Evolutionary conservation across 148 eudicot species (phyloP).

Genomic region (Dysphania ambrosioides): DNA sequence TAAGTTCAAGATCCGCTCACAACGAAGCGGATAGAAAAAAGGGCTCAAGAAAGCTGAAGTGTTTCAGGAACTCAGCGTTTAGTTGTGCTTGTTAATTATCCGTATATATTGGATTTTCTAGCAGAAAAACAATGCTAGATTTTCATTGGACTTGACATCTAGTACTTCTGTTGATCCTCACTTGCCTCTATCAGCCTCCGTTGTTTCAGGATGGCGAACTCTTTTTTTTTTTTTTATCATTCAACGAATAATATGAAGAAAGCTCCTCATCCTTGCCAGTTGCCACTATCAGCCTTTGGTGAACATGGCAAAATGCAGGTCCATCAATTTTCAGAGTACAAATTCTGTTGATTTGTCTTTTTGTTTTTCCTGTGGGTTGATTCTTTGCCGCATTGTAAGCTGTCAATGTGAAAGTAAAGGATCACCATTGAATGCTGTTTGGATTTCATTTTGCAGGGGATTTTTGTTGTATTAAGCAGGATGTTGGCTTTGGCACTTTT

Average conservation of each 20-base stretch:
- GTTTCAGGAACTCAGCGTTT: constrained; percentile 68
- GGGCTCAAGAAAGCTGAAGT: constrained; percentile 44
- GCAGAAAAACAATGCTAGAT: neutral
- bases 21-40: constrained; percentile 48
- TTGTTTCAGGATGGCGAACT: neutral
- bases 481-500: too few relatives aligned
- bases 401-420: neutral
- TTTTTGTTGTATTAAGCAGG: too few relatives aligned
- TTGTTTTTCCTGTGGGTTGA: neutral
- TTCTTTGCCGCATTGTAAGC: neutral
- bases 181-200: neutral
- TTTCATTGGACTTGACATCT: neutral
- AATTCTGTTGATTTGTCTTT: neutral
- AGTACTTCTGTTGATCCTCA: neutral
- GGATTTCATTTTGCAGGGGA: too few relatives aligned
- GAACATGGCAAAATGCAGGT: too few relatives aligned
- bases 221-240: neutral
- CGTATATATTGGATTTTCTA: neutral
- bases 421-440: neutral
- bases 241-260: neutral
- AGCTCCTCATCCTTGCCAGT: neutral
- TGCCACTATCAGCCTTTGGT: too few relatives aligned
- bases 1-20: constrained; percentile 31
- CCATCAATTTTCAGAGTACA: neutral
- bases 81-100: constrained; percentile 62